Conservation (phyloP, 2,329 filamentous ascomycete species). For the Scedosporium boydii region DNA sequence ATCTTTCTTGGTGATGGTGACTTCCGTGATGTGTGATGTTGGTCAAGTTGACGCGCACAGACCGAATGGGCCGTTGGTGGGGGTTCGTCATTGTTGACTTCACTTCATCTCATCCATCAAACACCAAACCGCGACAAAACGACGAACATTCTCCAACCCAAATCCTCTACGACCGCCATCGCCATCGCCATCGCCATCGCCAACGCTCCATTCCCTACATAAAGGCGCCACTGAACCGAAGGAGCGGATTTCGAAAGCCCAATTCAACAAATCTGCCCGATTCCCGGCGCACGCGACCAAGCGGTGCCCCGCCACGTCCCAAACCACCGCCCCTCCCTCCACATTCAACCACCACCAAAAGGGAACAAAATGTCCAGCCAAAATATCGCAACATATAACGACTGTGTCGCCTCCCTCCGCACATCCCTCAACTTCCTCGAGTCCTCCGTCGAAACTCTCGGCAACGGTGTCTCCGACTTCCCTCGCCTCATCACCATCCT, state of each 20-base stretch:
- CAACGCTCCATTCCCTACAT: too few relatives aligned
- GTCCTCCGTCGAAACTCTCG: constrained; percentile 48
- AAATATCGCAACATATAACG: constrained; percentile 31
- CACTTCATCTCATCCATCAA: too few relatives aligned
- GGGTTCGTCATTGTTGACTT: too few relatives aligned
- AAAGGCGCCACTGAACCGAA: too few relatives aligned
- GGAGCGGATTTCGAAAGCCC: not conserved
- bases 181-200: too few relatives aligned
- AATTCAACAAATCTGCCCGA: not conserved
- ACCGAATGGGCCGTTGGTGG: too few relatives aligned
- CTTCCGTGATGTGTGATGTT: too few relatives aligned
- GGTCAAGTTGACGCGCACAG: too few relatives aligned
- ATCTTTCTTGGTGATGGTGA: too few relatives aligned
- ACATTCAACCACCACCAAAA: not conserved
- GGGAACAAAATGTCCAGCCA: not conserved
- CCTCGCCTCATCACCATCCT: constrained; percentile 45
- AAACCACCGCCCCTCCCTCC: not conserved
- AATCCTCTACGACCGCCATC: too few relatives aligned
- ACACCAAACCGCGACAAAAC: too few relatives aligned
- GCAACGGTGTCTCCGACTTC: constrained; percentile 46
- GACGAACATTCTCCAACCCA: too few relatives aligned
- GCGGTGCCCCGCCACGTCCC: not conserved
- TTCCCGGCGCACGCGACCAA: not conserved
- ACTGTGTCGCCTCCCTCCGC: constrained; percentile 51
- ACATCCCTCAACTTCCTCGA: constrained; percentile 52